Base-by-base conservation (phyloP, 345 rosid species). In the Microthlaspi erraticum region DNA sequence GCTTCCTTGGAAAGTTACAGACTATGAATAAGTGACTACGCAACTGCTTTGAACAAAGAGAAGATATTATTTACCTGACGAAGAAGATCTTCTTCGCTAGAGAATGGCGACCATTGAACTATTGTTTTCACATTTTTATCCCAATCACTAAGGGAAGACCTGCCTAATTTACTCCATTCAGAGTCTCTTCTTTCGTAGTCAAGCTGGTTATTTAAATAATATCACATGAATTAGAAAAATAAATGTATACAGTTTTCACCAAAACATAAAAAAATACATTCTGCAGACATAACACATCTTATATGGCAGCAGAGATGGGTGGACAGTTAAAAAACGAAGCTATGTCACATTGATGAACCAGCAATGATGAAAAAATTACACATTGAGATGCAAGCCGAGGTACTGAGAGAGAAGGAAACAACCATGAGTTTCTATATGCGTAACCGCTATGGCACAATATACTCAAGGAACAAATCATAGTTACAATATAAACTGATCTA, bases 21-120 rank as follows among this genome's bases (percentile, higher is more conserved):
- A 45, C 50, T 8, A 48, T 17, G 41, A 37, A 46, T 6, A 45
- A 36, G 36, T 18, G 10, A 64, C 44, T 51, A 32, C 53, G 76
- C n/a, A 54, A 41, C 29, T 65, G 33, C 42, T 44, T 17, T 26
- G 2, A 57, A 20, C 5, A 45, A 33, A 53, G 53, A 31, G 11
- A 8, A 51, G 19, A 56, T 44, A 57, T 8, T 56, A 55, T 60
- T 70, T 70, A 93, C 98, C 96, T 93, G 96, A 53, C 60, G 80
- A 60, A 88, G 86, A 61, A 93, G 86, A 68, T 90, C 97, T 14
- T 63, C 81, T 82, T 93, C 93, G 71, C 81, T 85, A 6, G 87
- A 81, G 74, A 87, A 90, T 17, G 98, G 97, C 61, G 97, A 90
- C 98, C 98, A 93, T 20, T 81, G 83, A 64, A 81, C 36, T 38